These are phyloP conservation scores for Picocystis sp. DNA, from an alignment of 163 green algal species.

Conservation along the genomic window DNA sequence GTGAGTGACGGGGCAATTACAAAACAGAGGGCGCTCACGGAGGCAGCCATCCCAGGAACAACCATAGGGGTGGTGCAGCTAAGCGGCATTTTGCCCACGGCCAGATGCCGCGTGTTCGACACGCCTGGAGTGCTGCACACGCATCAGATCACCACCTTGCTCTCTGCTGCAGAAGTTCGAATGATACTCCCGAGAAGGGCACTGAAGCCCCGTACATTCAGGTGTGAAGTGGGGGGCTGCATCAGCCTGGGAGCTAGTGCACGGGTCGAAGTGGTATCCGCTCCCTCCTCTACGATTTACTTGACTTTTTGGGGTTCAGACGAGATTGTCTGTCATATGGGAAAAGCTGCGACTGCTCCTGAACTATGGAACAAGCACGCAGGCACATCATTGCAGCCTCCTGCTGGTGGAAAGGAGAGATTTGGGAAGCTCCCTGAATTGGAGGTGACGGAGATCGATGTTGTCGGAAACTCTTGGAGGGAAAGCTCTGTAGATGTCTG, in stretches of 20 bases:
- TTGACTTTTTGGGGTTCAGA: conserved; percentile 77
- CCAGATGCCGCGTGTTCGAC: conserved; percentile 57
- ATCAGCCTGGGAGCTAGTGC: conserved; percentile 65
- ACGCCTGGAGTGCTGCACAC: conserved; percentile 81
- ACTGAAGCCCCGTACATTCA: conserved; percentile 76
- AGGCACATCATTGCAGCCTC: conserved; percentile 40
- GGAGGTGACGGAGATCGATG: conserved; percentile 15
- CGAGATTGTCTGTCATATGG: conserved; percentile 65
- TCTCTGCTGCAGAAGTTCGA: conserved; percentile 52
- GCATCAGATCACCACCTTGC: conserved; percentile 57
- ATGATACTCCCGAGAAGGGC: conserved; percentile 44
- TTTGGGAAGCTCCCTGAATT: conserved; percentile 28
- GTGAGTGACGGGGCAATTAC: too few relatives aligned
- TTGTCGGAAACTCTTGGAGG: conserved; percentile 56
- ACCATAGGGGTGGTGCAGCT: conserved; percentile 82
- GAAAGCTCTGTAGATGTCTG: conserved; percentile 54
- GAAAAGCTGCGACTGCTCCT: conserved; percentile 62
- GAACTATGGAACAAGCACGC: conserved; percentile 38
- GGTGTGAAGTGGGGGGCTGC: conserved; percentile 44
- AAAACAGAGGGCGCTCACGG: conserved; percentile 4
- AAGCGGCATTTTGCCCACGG: conserved; percentile 44
- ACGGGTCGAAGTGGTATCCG: conserved; percentile 64
- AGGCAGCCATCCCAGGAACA: conserved; percentile 69
- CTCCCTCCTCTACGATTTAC: conserved; percentile 61
- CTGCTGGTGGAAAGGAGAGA: conserved; percentile 15